Conservation (phyloP, 331 rosid species). For the Malus hybrid region DNA sequence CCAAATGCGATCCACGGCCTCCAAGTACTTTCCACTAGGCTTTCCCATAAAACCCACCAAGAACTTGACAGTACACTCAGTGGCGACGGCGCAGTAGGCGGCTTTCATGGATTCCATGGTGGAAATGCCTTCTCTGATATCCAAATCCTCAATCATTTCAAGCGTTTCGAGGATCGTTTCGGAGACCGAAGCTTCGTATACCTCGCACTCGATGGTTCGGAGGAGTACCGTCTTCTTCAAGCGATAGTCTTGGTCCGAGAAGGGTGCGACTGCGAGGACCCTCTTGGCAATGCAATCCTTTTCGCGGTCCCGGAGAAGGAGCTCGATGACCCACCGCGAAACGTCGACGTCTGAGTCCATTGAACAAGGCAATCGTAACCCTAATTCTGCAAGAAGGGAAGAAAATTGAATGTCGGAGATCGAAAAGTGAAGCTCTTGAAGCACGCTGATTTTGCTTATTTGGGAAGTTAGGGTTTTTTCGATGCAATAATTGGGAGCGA, state of each 20-base stretch:
- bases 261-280: conserved; percentile 27
- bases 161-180: conserved; percentile 37
- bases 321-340: conserved; percentile 49
- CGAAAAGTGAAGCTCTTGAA: neutral
- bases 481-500: neutral
- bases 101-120: conserved; percentile 25
- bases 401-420: neutral
- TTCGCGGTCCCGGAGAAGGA: conserved; percentile 38
- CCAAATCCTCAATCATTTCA: conserved; percentile 39
- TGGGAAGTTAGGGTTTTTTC: neutral
- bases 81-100: conserved; percentile 63
- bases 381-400: neutral
- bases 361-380: neutral
- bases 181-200: conserved; percentile 26
- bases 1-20: conserved; percentile 35
- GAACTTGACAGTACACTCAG: conserved; percentile 46
- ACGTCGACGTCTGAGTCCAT: conserved; percentile 28
- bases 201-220: conserved; percentile 35
- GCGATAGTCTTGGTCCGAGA: conserved; percentile 34
- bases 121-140: conserved; percentile 17
- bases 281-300: conserved; percentile 24
- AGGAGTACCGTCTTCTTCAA: conserved; percentile 49
- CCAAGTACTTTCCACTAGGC: conserved; percentile 20
- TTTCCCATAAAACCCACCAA: conserved; percentile 3
- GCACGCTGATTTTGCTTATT: neutral